These are phyloP conservation scores for Astrothelium macrocarpum DNA, from an alignment of 495 filamentous ascomycete genomes.

Conservation along the genomic window DNA sequence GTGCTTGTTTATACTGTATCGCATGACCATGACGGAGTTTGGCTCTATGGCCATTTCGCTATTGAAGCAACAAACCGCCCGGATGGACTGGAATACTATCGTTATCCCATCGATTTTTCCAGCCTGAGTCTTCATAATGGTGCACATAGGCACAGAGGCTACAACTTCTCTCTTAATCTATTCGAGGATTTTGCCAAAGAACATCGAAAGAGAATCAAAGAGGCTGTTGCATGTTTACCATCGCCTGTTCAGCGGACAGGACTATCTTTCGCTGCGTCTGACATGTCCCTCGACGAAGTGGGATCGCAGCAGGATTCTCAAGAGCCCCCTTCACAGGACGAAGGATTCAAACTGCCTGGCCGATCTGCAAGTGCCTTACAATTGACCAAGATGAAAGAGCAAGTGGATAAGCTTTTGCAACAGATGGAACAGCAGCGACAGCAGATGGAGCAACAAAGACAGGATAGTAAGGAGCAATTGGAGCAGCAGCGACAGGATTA, in stretches of 20 bases:
- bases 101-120: conserved; percentile 7
- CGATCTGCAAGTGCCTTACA: conserved; percentile 6
- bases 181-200: conserved; percentile 7
- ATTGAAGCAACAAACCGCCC: neutral
- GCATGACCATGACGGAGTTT: conserved; percentile 7
- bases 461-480: conserved; percentile 2
- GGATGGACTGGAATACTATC: conserved; percentile 2
- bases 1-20: conserved; percentile 9
- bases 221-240: neutral
- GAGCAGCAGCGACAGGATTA: conserved; percentile 7
- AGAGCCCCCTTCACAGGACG: conserved; percentile 1
- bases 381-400: conserved; percentile 1
- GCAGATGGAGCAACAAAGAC: conserved; percentile 6
- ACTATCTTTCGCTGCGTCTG: conserved; percentile 7
- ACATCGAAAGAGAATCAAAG: conserved; percentile 6
- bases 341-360: conserved; percentile 6
- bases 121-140: conserved; percentile 7
- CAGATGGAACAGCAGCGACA: conserved; percentile 6
- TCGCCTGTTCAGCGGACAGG: conserved; percentile 3
- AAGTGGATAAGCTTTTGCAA: conserved; percentile 4
- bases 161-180: conserved; percentile 7
- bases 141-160: conserved; percentile 6
- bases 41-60: conserved; percentile 9
- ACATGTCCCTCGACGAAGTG: neutral
- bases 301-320: conserved; percentile 7